These are phyloP conservation scores for Macrolepiota dolichaula DNA, from an alignment of 768 basidiomycete species.

Conservation along the genomic window DNA sequence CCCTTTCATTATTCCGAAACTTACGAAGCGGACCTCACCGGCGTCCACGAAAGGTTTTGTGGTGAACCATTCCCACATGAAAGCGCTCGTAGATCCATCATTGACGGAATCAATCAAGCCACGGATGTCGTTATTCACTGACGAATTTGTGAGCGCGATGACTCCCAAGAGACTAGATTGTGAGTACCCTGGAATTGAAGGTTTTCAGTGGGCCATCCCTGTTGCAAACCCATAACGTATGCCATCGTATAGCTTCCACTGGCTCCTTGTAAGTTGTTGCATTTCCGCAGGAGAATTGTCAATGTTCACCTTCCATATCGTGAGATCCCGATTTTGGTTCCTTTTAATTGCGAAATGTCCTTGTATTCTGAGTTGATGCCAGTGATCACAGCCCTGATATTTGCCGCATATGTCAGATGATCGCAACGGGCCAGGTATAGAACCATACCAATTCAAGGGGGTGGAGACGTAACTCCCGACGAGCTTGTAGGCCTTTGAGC, in stretches of 20 bases:
- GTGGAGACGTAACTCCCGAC: slow-evolving; percentile 90
- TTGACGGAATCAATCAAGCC: slow-evolving; percentile 86
- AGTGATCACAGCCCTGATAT: slow-evolving; percentile 84
- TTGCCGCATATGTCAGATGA: background rate
- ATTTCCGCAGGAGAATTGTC: background rate
- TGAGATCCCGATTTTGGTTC: slow-evolving; percentile 86
- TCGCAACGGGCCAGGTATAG: background rate
- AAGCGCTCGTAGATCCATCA: slow-evolving; percentile 81
- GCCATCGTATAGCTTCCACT: slow-evolving; percentile 96
- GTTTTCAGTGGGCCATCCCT: slow-evolving; percentile 68
- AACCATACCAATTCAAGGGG: slow-evolving; percentile 75
- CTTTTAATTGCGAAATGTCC: slow-evolving; percentile 69
- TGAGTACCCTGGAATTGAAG: slow-evolving; percentile 68
- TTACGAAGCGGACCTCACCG: slow-evolving; percentile 79
- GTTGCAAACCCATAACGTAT: slow-evolving; percentile 86
- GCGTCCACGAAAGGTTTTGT: slow-evolving; percentile 71
- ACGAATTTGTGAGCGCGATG: background rate
- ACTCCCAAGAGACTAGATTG: background rate
- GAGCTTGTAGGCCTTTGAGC: slow-evolving; percentile 83
- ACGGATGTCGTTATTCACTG: slow-evolving; percentile 80
- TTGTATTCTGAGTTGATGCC: slow-evolving; percentile 73
- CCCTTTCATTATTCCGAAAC: slow-evolving; percentile 24
- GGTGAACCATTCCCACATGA: slow-evolving; percentile 95
- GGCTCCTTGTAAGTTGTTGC: background rate
- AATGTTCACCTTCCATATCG: slow-evolving; percentile 69